Evolutionary conservation across 345 rosid genomes (phyloP).

Genomic region (Aegle marmelos): DNA sequence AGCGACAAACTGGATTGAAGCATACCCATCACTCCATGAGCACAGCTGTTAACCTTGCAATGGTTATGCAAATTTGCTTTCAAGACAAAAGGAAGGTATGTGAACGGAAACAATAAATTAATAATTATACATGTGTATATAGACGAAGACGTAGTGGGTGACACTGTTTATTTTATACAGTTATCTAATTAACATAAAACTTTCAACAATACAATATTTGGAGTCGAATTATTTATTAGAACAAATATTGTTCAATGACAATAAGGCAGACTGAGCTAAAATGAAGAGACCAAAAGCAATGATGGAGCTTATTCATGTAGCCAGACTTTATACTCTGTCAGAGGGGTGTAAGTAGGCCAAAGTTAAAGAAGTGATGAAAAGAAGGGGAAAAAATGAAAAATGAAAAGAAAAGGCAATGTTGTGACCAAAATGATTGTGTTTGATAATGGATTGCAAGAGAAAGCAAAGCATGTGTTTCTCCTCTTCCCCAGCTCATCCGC

Average conservation of each 20-base stretch:
- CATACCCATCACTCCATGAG: neutral
- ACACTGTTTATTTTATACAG: fast-evolving
- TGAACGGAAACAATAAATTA: no score
- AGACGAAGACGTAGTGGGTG: fast-evolving
- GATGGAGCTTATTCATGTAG: constrained; percentile 12
- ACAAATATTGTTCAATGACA: no score
- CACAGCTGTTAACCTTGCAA: no score
- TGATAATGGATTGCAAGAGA: constrained; percentile 23
- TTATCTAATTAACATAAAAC: fast-evolving
- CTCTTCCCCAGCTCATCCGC: neutral
- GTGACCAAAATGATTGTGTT: constrained; percentile 29
- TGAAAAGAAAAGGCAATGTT: neutral
- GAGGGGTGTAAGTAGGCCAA: constrained; percentile 23
- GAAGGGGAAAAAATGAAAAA: neutral
- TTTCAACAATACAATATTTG: no score
- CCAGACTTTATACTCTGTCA: constrained; percentile 31
- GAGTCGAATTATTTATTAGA: no score
- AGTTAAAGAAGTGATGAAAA: neutral
- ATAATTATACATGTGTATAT: no score
- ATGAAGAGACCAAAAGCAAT: neutral
- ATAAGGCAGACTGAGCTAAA: neutral
- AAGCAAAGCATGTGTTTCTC: constrained; percentile 1
- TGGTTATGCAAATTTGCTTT: no score
- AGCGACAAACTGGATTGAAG: neutral
- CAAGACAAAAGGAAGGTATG: no score